phyloP scores from a whole-genome alignment of 306 rosid genomes.

The Chamaecrista fasciculata region DNA sequence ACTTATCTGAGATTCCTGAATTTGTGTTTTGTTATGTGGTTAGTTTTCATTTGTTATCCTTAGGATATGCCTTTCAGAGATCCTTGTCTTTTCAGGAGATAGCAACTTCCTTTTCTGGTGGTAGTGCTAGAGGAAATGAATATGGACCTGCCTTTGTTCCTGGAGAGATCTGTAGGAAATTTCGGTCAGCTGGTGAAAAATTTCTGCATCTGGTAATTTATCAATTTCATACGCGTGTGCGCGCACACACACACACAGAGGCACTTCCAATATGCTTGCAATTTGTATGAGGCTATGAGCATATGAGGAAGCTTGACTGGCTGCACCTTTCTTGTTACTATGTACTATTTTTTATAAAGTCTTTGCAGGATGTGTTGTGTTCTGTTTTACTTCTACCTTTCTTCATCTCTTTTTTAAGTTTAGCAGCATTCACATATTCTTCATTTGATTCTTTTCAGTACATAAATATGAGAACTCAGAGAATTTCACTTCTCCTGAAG shows the following conservation, averaged over 20 bases:
- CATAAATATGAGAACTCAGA: slow-evolving; percentile 68
- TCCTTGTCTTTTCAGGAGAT: slow-evolving; percentile 58
- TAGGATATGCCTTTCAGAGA: slow-evolving; percentile 23
- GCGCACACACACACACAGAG: not conserved
- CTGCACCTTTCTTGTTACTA: not conserved
- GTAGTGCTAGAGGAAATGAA: slow-evolving; percentile 57
- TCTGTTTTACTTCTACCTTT: not conserved
- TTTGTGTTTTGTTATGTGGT: slow-evolving; percentile 15
- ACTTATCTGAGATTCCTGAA: slow-evolving; percentile 10
- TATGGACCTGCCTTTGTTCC: slow-evolving; percentile 68
- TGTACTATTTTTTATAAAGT: not conserved
- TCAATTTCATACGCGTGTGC: not conserved
- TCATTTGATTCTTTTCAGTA: slow-evolving; percentile 52
- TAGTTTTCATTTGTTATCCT: slow-evolving; percentile 12
- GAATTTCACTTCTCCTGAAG: slow-evolving; percentile 69
- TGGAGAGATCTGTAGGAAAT: slow-evolving; percentile 69
- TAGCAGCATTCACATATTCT: slow-evolving; percentile 15
- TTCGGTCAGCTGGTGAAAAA: slow-evolving; percentile 67
- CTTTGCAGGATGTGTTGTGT: not conserved
- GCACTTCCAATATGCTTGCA: slow-evolving; percentile 1
- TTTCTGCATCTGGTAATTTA: slow-evolving; percentile 66
- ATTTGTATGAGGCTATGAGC: not conserved
- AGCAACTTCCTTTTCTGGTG: slow-evolving; percentile 71
- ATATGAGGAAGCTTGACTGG: not conserved
- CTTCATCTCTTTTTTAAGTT: not conserved